Evolutionary conservation across 176 grass and related monocot genomes (phyloP).

Genomic region (Guadua angustifolia): DNA sequence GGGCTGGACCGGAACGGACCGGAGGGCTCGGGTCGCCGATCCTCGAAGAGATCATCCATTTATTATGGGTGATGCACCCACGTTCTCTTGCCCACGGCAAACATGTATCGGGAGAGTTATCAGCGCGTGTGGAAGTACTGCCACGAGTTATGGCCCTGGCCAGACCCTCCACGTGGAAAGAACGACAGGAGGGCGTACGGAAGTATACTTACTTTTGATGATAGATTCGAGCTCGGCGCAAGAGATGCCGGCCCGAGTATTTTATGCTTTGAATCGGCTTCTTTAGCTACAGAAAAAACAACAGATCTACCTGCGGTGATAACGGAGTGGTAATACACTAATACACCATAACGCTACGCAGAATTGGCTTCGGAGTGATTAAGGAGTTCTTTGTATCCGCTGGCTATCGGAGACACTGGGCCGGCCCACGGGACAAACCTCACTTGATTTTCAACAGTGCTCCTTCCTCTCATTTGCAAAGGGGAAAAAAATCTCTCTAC

Average conservation of each 20-base stretch:
- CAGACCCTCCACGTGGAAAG: not conserved
- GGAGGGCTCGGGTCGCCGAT: not conserved
- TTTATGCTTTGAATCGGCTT: no score
- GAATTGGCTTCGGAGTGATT: not conserved
- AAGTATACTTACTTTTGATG: not conserved
- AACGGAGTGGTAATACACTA: no score
- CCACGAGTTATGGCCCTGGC: not conserved
- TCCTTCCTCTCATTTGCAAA: not conserved
- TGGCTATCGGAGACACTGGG: no score
- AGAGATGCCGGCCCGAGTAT: not conserved
- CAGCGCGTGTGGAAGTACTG: not conserved
- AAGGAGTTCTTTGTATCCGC: no score
- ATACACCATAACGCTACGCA: no score
- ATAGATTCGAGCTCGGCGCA: not conserved
- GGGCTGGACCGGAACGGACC: no score
- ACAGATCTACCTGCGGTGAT: not conserved
- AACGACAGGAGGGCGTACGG: no score
- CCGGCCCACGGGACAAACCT: not conserved
- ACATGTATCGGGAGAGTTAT: not conserved
- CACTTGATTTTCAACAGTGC: not conserved
- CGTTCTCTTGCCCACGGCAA: constrained; percentile 31
- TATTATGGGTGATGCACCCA: constrained; percentile 17
- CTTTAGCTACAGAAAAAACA: not conserved
- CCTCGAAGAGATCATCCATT: constrained; percentile 23
- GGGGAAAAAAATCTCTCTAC: no score